Evolutionary conservation across 371 early-diverging fungal species (phyloP), one percentile per base, ranked within the genome.

Genomic region (Mortierella sp.): DNA sequence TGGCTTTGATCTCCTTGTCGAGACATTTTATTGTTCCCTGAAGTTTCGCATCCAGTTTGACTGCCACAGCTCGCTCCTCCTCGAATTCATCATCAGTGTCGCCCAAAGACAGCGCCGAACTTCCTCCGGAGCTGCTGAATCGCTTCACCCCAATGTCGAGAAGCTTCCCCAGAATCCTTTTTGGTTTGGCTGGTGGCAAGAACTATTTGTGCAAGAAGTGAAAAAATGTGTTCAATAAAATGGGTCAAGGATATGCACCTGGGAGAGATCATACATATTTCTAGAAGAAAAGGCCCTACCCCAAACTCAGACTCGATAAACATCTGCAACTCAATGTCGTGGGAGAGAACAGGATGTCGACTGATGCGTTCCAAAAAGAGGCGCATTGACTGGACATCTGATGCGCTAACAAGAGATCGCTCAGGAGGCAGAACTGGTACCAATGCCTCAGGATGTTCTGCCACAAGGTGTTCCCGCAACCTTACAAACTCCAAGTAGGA

Each of bases 241-340:
- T 35, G 46, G n/a, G 4, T 41, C 8, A 60, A 46, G 18, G 27
- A 75, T 11, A 18, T 48, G n/a, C 14, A 14, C 41, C 21, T 2
- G 46, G 29, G n/a, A n/a, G 54, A 1, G 27, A 49, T 68, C 24
- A 24, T 27, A 14, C 35, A 12, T 41, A 6, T n/a, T 21, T 46
- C 27, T 29, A 27, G 24, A 46, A 60, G 24, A 56, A 6, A 60
- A 60, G 16, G 41, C 21, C 73, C 46, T 83, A 83, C 84, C 41
- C 86, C 86, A 70, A 82, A 86, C 46, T 86, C 86, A 44, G 82
- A 82, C 56, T 86, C 86, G n/a, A 86, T 77, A 77, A 86, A 86
- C 78, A 86, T 82, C 74, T 86, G 86, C 18, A 86, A 71, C 49
- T 86, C 86, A 72, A 82, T 75, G 43, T 86, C 86, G 58, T 86